Base-by-base conservation (phyloP, 2,329 filamentous ascomycete genomes). In the Leptodontidium sp. region DNA sequence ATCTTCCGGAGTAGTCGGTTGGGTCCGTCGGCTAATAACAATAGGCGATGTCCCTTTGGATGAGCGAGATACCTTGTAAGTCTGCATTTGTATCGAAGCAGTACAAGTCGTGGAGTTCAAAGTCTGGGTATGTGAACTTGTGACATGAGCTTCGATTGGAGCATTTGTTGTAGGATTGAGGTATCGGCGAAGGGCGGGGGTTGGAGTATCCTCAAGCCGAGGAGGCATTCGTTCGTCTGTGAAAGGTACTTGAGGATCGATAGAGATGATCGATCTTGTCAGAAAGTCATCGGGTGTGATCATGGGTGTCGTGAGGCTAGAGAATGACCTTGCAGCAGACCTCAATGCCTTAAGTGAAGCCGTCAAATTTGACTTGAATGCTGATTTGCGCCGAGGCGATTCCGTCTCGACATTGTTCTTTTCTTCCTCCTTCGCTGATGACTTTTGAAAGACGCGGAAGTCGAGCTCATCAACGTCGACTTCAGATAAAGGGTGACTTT, bases 21-120 rank as follows among this genome's bases (percentile, higher is more conserved):
- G 69, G 26, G 76, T 76, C n/a, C 75, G 75, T 35, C 71, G 73
- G 65, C 75, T 78, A 24, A 75, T 77, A 9, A 77, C 73, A 49
- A 53, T 68, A 40, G 74, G 73, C 83, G 83, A 74, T 85, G 84
- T 71, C 35, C 69, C 68, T 68, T 70, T 79, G 53, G 73, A 67
- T 64, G 75, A 78, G 43, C 72, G 72, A 35, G 74, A 79, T 43
- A 74, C 67, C 43, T 88, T 84, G 82, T 91, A 91, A 0, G 89
- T 91, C 75, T 90, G 88, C 89, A 91, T 90, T 77, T 91, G 89
- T 68, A 91, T 91, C 1, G 89, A 91, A 32, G 89, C 88, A 15
- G 88, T 90, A 75, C 87, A 91, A 64, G 81, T 80, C 69, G 82
- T 79, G 77, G 77, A 67, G 75, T 78, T 67, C 72, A 73, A 77